Evolutionary conservation across 73 alveolate genomes (phyloP).

Genomic region (Paramecium biaurelia): DNA sequence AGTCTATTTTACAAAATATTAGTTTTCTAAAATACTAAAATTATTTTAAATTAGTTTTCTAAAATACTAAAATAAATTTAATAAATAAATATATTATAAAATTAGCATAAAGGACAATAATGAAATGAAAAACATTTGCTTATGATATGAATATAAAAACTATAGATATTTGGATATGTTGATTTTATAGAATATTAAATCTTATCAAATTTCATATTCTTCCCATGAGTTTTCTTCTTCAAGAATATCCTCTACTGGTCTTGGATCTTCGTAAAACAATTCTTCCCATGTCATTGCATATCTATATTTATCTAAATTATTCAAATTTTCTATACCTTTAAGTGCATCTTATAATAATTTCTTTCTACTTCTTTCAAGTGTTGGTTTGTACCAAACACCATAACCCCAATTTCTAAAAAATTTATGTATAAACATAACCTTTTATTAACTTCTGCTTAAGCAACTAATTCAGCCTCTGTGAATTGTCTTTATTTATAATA

Average conservation of each 20-base stretch:
- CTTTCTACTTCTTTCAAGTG: conserved; percentile 58
- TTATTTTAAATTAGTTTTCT: no score
- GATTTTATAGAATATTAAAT: background rate
- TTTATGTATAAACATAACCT: background rate
- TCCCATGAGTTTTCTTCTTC: conserved; percentile 63
- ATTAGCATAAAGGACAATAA: background rate
- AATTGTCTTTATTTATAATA: conserved; percentile 49
- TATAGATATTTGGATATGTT: background rate
- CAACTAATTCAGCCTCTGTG: conserved; percentile 15
- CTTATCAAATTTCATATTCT: conserved; percentile 35
- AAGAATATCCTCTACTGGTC: conserved; percentile 43
- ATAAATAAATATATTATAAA: no score
- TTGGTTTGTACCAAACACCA: conserved; percentile 63
- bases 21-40: background rate
- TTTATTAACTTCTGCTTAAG: conserved; percentile 56
- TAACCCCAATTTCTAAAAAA: conserved; percentile 62
- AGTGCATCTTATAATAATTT: conserved; percentile 45
- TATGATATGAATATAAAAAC: background rate
- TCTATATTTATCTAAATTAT: conserved; percentile 47
- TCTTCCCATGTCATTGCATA: conserved; percentile 61
- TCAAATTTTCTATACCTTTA: background rate
- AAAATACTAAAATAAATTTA: background rate
- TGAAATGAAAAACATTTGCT: background rate
- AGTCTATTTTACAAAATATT: no score
- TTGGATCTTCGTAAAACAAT: conserved; percentile 53